A percentile compares a stretch with the other conserved stretches of the same genome.
These are phyloP conservation scores for Didymellaceae sp. DNA, from an alignment of 2,329 filamentous ascomycete genomes.

Conservation along the genomic window DNA sequence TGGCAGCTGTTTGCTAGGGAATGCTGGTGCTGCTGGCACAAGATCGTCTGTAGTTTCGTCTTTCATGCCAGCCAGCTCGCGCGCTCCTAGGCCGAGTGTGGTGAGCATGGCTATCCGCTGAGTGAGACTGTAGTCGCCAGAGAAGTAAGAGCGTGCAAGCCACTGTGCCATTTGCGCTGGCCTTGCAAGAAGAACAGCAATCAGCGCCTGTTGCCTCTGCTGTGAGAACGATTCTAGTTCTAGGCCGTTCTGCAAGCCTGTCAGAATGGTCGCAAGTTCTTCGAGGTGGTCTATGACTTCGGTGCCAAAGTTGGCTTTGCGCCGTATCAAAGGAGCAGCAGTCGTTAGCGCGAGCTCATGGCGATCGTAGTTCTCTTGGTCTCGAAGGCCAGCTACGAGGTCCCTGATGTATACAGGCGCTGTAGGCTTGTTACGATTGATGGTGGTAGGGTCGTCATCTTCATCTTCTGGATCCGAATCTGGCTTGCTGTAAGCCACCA, in stretches of 20 bases:
- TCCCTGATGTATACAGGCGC: slow-evolving; percentile 92
- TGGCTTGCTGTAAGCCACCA: slow-evolving; percentile 82
- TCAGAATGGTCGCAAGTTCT: slow-evolving; percentile 77
- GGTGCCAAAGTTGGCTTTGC: slow-evolving; percentile 86
- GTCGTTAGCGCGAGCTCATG: slow-evolving; percentile 80
- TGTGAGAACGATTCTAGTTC: slow-evolving; percentile 76
- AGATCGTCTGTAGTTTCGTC: slow-evolving; percentile 57
- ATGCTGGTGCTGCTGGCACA: slow-evolving; percentile 56
- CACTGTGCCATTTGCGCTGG: slow-evolving; percentile 81
- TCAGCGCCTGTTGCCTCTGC: slow-evolving; percentile 77
- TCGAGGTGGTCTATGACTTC: slow-evolving; percentile 86
- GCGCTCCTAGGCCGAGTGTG: slow-evolving; percentile 78
- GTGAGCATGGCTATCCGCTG: slow-evolving; percentile 84
- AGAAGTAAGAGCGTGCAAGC: slow-evolving; percentile 85
- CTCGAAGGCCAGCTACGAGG: slow-evolving; percentile 77
- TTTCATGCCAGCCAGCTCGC: slow-evolving; percentile 83
- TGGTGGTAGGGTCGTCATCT: slow-evolving; percentile 87
- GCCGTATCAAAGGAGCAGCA: slow-evolving; percentile 80
- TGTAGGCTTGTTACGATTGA: slow-evolving; percentile 81
- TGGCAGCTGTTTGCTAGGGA: slow-evolving; percentile 83
- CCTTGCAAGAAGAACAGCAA: slow-evolving; percentile 78
- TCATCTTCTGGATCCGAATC: slow-evolving; percentile 90
- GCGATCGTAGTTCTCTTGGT: slow-evolving; percentile 82
- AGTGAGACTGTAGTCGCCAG: slow-evolving; percentile 86
- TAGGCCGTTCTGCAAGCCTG: slow-evolving; percentile 84